Percentiles rank a stretch among this genome's conserved stretches.
Evolutionary conservation across 768 basidiomycete genomes (phyloP).

Genomic region (Candolleomyces efflorescens): DNA sequence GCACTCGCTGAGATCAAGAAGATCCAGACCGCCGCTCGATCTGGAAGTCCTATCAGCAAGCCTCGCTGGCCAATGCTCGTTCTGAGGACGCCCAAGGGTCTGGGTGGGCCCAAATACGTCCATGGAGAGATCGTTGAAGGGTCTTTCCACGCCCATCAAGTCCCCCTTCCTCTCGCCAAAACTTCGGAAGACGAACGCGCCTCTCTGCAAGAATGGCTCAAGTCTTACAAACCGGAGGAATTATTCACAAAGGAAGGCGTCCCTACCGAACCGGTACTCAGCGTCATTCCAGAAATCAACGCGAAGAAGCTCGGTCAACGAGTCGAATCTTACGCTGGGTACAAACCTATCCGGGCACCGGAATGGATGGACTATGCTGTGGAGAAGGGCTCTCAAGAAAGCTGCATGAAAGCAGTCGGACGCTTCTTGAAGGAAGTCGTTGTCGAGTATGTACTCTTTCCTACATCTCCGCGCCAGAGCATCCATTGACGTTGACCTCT

Average conservation of each 20-base stretch:
- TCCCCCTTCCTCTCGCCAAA: conserved; percentile 74
- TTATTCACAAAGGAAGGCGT: conserved; percentile 56
- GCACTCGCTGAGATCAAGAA: conserved; percentile 65
- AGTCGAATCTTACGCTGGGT: conserved; percentile 62
- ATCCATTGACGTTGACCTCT: background rate
- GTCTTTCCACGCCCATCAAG: conserved; percentile 85
- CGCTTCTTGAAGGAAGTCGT: conserved; percentile 54
- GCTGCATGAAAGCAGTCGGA: conserved; percentile 75
- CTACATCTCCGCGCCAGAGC: background rate
- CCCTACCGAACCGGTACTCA: conserved; percentile 54
- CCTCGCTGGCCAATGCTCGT: conserved; percentile 91
- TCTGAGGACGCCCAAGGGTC: conserved; percentile 83
- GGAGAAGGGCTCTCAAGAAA: conserved; percentile 54
- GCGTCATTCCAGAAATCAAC: conserved; percentile 49
- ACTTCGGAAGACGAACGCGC: conserved; percentile 58
- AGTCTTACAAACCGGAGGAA: conserved; percentile 63
- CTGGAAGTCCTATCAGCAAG: conserved; percentile 72
- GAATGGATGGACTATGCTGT: conserved; percentile 57
- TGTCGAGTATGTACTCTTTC: conserved; percentile 35
- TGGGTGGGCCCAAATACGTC: conserved; percentile 61
- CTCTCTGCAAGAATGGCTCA: conserved; percentile 67
- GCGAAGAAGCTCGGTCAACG: conserved; percentile 65
- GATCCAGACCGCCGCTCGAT: conserved; percentile 78
- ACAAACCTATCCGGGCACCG: conserved; percentile 57
- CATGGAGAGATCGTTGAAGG: conserved; percentile 75